Evolutionary conservation across 106 monocot species (phyloP), one percentile per base, ranked within the genome.

Genomic region (Acanthochlamys bracteata): DNA sequence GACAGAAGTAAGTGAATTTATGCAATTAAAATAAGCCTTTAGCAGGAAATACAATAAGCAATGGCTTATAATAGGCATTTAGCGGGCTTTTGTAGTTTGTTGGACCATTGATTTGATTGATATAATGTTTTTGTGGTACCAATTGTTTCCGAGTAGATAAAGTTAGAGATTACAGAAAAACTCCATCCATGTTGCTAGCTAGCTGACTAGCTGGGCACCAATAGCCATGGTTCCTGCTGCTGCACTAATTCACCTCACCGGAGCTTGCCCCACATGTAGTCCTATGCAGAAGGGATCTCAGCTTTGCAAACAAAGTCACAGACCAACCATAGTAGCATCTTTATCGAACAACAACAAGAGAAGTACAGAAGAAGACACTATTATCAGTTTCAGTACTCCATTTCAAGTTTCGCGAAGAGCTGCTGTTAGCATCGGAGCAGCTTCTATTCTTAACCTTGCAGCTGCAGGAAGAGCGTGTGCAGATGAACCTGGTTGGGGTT

Each of bases 401-500:
- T 10, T 61, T 10, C 60, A 40, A 14, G 19, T 57, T 23, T 73
- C 73, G 2, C 60, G 73, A 49, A 78, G 73, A 33, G 53, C 64
- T 20, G 63, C 69, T 9, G 39, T 78, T 7, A 24, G 63, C 42
- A 33, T 78, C 22, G 27, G 55, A 10, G 59, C 46, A 2, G 39
- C 51, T 55, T 13, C 69, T 4, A 20, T 67, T 14, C 41, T 76
- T 25, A 55, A 65, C 26, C 76, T 62, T 20, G 61, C 52, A 0
- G 25, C 33, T 11, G 19, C 3, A 7, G 66, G 57, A 49, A 12
- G 21, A 20, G 58, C 75, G 14, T 56, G 20, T 9, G 79, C 70
- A 4, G 76, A 86, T 17, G 61, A 69, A 61, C 60, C 64, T 27
- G 45, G 64, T 25, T 82, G 82, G 42, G 86, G 86, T n/a, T 73